Conservation (phyloP, 495 filamentous ascomycete genomes). For the Talaromyces stipitatus region DNA sequence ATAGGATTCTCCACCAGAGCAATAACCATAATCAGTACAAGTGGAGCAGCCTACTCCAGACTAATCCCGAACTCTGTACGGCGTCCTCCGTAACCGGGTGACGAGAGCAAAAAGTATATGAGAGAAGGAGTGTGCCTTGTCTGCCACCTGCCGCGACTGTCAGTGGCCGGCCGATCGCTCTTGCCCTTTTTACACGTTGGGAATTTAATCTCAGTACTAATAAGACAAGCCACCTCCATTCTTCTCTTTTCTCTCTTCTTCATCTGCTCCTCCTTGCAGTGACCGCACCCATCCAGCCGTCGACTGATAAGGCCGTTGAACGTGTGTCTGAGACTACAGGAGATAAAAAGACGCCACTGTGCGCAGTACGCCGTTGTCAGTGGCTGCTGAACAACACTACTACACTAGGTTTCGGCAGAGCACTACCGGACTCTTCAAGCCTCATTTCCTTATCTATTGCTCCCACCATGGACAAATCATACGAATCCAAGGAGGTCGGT, state of each 20-base stretch:
- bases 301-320: not conserved
- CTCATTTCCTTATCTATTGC: not conserved
- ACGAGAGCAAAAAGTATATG: not conserved
- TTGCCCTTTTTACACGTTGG: not conserved
- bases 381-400: not conserved
- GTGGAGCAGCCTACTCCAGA: not conserved
- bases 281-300: not conserved
- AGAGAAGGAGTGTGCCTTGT: not conserved
- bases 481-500: constrained; percentile 17
- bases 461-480: constrained; percentile 32
- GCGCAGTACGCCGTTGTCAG: not conserved
- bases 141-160: not conserved
- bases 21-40: not conserved
- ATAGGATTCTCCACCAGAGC: not conserved
- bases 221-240: not conserved
- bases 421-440: not conserved
- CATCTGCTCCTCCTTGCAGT: not conserved
- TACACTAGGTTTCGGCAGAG: not conserved
- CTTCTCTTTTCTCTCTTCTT: not conserved
- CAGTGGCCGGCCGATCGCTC: not conserved
- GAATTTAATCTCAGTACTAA: not conserved
- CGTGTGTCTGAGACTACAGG: not conserved
- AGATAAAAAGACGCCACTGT: not conserved
- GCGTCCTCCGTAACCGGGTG: no score
- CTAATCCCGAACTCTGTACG: not conserved